These are phyloP conservation scores for Dryas octopetala DNA, from an alignment of 306 rosid species.

Conservation along the genomic window DNA sequence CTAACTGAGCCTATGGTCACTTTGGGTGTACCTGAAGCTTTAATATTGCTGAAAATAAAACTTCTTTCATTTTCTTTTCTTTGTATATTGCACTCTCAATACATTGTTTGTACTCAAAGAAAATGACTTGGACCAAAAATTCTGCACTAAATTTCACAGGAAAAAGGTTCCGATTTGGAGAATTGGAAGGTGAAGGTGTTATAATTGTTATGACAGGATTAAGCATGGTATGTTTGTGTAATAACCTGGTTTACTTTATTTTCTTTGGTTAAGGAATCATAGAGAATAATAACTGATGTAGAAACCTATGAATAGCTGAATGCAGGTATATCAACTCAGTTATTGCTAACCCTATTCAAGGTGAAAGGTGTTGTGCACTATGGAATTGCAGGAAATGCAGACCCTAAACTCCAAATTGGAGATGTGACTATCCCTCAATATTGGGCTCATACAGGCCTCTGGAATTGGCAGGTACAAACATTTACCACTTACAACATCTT, in stretches of 20 bases:
- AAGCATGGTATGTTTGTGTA: conserved; percentile 51
- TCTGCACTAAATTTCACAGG: conserved; percentile 37
- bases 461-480: conserved; percentile 76
- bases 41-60: background rate
- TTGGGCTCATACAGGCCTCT: conserved; percentile 83
- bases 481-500: background rate
- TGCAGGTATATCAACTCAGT: conserved; percentile 64
- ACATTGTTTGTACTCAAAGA: background rate
- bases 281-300: background rate
- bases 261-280: background rate
- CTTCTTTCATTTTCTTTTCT: background rate
- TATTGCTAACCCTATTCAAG: conserved; percentile 52
- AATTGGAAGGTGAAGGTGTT: conserved; percentile 43
- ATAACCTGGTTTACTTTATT: background rate
- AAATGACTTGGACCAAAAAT: background rate
- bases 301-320: conserved; percentile 43
- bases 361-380: conserved; percentile 63
- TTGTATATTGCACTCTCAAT: background rate
- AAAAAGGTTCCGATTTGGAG: conserved; percentile 66
- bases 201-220: conserved; percentile 67
- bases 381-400: conserved; percentile 79
- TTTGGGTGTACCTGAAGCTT: no score
- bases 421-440: conserved; percentile 67
- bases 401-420: conserved; percentile 69
- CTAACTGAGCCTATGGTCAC: no score